These are phyloP conservation scores for Naumovozyma dairenensis DNA, from an alignment of 805 yeast species.

Conservation along the genomic window DNA sequence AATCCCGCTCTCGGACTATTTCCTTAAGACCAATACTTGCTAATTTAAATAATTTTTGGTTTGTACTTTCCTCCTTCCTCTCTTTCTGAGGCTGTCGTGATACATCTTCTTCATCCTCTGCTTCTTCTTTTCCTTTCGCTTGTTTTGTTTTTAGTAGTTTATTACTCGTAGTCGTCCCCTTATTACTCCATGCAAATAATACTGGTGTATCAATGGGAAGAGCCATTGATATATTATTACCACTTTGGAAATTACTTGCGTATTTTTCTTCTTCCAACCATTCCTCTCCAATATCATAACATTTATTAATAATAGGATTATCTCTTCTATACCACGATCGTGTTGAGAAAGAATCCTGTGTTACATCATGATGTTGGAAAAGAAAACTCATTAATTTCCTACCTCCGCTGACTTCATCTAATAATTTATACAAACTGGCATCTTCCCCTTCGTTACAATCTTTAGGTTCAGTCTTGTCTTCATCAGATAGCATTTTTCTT, in stretches of 20 bases:
- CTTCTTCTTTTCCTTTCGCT: neutral
- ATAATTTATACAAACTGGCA: slow-evolving; percentile 13
- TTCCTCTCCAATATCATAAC: slow-evolving; percentile 7
- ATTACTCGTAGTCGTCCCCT: slow-evolving; percentile 2
- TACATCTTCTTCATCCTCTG: neutral
- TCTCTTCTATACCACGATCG: slow-evolving; percentile 1
- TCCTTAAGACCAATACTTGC: no score
- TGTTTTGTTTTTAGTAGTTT: slow-evolving; percentile 1
- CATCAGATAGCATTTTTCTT: no score
- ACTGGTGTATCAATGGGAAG: slow-evolving; percentile 20
- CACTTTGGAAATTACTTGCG: slow-evolving; percentile 6
- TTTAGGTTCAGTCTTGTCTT: neutral
- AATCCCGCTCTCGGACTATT: no score
- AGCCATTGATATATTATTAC: slow-evolving; percentile 6
- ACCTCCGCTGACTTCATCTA: slow-evolving; percentile 18
- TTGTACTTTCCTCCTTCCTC: slow-evolving; percentile 7
- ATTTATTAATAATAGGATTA: slow-evolving; percentile 2
- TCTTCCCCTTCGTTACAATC: slow-evolving; percentile 3
- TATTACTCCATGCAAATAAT: slow-evolving; percentile 24
- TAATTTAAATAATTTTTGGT: slow-evolving; percentile 10
- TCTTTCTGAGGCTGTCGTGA: neutral
- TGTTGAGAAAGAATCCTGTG: slow-evolving; percentile 1
- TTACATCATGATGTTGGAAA: slow-evolving; percentile 5
- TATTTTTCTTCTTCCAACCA: slow-evolving; percentile 21
- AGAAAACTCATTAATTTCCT: slow-evolving; percentile 19